Base-by-base conservation (phyloP, 2,329 filamentous ascomycete genomes). In the Anthostomella pinea region DNA sequence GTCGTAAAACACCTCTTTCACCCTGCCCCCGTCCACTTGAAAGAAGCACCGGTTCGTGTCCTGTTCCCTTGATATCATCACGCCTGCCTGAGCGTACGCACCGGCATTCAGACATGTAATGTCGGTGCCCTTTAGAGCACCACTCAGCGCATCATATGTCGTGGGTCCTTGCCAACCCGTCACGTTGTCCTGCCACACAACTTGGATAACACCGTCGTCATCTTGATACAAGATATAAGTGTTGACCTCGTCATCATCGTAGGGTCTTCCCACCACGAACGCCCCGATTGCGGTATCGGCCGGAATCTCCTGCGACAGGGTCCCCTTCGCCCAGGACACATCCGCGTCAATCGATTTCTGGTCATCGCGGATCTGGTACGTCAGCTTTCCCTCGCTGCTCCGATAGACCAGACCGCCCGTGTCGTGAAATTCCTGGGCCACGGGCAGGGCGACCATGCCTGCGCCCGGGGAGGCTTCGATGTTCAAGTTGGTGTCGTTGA, bases 11-110 rank as follows among this genome's bases (percentile, higher is more conserved):
- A 53, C 51, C 26, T 52, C 47, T 14, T 51, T 47, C 10, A 52
- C 26, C 23, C 33, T 17, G 3, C 41, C 40, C 4, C 26, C 33
- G 11, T 32, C 26, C 17, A 41, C 40, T 24, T 48, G 41, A 36
- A 49, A 53, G 33, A 47, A 53, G 20, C 51, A 53, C 17, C 49
- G 45, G 14, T 53, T 53, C 51, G 51, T 51, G 20, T 53, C 42
- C 36, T 53, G 49, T 11, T 45, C 39, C 26, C 35, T 41, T n/a
- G 45, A 46, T 25, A 53, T 29, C 10, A 19, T 30, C 14, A 43
- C 26, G 16, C 30, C 36, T 6, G 21, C 22, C 15, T 17, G 5
- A 9, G 39, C 39, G 24, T 43, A 44, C 6, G 47, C 38, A 5
- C 36, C 49, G 8, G 44, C 38, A 14, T 43, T 52, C n/a, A 51